Evolutionary conservation across 2,329 filamentous ascomycete species (phyloP).

Genomic region (Stagonosporopsis rhizophila): DNA sequence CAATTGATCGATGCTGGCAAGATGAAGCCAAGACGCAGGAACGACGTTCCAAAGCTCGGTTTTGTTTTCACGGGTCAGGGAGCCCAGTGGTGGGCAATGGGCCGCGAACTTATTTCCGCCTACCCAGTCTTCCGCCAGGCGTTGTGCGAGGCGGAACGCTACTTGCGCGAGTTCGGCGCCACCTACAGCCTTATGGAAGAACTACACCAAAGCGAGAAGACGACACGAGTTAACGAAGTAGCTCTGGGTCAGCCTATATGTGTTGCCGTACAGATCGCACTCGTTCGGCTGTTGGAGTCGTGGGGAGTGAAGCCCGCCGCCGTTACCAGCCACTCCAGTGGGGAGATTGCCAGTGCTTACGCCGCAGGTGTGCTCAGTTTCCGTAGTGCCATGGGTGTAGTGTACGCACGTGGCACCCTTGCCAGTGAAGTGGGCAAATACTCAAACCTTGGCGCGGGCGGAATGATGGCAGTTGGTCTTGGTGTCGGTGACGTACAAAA

Average conservation of each 20-base stretch:
- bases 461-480: slow-evolving; percentile 31
- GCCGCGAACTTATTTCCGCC: slow-evolving; percentile 1
- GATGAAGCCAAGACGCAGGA: not conserved
- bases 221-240: slow-evolving; percentile 2
- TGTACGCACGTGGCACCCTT: slow-evolving; percentile 1
- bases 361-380: slow-evolving; percentile 1
- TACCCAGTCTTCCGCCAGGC: slow-evolving; percentile 14
- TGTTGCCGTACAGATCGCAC: slow-evolving; percentile 26
- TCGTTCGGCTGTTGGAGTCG: slow-evolving; percentile 21
- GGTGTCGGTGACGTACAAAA: slow-evolving; percentile 9
- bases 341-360: slow-evolving; percentile 32
- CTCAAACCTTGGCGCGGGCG: slow-evolving; percentile 5
- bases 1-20: not conserved
- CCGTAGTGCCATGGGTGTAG: slow-evolving; percentile 1
- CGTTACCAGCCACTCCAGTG: slow-evolving; percentile 29
- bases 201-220: slow-evolving; percentile 5
- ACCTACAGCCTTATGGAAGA: slow-evolving; percentile 19
- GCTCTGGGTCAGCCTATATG: slow-evolving; percentile 19
- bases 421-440: slow-evolving; percentile 20
- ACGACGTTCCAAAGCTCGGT: not conserved
- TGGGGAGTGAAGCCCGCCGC: slow-evolving; percentile 22
- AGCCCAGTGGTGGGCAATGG: slow-evolving; percentile 37
- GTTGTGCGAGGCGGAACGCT: not conserved
- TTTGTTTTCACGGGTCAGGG: slow-evolving; percentile 48
- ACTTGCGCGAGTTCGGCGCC: not conserved